Evolutionary conservation across 257 asterid species (phyloP).

Genomic region (Solanum tacnaense): DNA sequence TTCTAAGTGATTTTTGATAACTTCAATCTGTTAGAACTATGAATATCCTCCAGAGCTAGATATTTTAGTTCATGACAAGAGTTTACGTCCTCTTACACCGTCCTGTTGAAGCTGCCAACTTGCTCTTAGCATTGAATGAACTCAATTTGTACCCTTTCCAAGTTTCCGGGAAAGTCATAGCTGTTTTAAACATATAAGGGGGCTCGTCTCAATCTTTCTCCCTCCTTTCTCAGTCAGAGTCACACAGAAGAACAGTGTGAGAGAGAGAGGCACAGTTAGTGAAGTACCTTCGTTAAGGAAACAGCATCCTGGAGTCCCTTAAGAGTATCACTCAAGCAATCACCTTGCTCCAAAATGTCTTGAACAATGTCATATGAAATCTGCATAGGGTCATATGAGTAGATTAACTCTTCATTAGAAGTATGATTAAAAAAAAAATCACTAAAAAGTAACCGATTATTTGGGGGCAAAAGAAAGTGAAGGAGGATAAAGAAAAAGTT

Average conservation of each 20-base stretch:
- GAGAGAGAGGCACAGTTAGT: neutral
- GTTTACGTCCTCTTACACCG: neutral
- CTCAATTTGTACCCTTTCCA: neutral
- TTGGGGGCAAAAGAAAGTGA: constrained; percentile 1
- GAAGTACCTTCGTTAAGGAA: constrained; percentile 75
- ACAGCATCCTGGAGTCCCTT: constrained; percentile 92
- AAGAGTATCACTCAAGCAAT: constrained; percentile 62
- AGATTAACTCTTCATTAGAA: neutral
- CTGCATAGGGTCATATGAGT: constrained; percentile 29
- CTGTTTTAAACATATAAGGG: neutral
- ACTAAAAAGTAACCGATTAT: neutral
- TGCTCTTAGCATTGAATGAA: neutral
- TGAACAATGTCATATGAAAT: constrained; percentile 68
- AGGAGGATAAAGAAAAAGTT: neutral
- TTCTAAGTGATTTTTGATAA: neutral
- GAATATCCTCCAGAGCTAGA: neutral
- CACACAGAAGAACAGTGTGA: neutral
- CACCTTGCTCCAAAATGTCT: constrained; percentile 81
- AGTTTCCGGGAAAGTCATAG: neutral
- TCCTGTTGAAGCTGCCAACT: neutral
- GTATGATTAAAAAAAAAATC: neutral
- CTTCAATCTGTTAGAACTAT: neutral
- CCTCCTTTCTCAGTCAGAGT: neutral
- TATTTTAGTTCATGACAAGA: neutral
- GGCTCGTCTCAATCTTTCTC: neutral